Conservation (phyloP, 345 rosid species). For the Camelina hispida region DNA sequence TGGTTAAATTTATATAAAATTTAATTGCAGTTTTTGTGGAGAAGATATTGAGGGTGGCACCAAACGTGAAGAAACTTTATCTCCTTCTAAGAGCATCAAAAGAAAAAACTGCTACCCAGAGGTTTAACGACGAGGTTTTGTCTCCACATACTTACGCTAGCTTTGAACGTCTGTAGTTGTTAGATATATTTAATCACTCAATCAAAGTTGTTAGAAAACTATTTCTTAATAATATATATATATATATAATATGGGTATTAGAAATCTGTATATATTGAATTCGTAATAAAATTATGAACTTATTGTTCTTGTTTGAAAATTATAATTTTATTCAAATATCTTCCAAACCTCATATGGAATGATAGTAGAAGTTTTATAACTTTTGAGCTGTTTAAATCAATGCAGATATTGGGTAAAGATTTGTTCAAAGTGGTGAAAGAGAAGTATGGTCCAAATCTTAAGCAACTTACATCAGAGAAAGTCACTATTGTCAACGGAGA, state of each 20-base stretch:
- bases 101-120: slow-evolving; percentile 59
- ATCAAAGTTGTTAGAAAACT: neutral
- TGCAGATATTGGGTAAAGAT: slow-evolving; percentile 38
- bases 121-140: slow-evolving; percentile 73
- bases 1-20: neutral
- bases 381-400: neutral
- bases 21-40: slow-evolving; percentile 70
- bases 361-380: neutral
- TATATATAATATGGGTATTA: no score
- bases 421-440: slow-evolving; percentile 40
- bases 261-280: no score
- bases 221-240: neutral
- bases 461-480: slow-evolving; percentile 19
- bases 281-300: no score
- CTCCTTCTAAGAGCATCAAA: slow-evolving; percentile 78
- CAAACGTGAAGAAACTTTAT: slow-evolving; percentile 78
- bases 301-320: no score
- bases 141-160: neutral
- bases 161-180: neutral
- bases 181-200: slow-evolving; percentile 1
- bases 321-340: no score
- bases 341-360: no score
- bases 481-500: slow-evolving; percentile 39
- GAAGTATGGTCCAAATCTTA: slow-evolving; percentile 37
- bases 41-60: slow-evolving; percentile 79